A percentile compares a stretch with the other conserved stretches of the same genome.
Conservation (phyloP, 2,329 filamentous ascomycete species). For the Fonsecaea pedrosoi region DNA sequence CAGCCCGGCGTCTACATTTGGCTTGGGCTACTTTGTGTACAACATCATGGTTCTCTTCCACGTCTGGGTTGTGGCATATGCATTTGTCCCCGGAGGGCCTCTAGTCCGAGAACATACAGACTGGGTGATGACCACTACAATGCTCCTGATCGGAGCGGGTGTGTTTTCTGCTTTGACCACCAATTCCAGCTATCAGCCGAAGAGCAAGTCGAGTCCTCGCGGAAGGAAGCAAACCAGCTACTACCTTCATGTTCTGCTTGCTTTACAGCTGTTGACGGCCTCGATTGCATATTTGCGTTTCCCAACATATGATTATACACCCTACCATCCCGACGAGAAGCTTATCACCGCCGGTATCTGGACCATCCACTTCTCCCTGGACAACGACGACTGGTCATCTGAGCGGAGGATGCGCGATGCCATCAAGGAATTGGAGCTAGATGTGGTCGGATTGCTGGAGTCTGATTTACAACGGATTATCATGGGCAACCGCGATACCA, state of each 20-base stretch:
- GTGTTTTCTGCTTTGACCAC: slow-evolving; percentile 71
- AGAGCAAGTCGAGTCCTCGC: slow-evolving; percentile 48
- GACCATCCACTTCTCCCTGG: slow-evolving; percentile 97
- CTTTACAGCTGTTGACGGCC: slow-evolving; percentile 80
- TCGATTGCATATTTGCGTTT: slow-evolving; percentile 87
- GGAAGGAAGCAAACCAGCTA: slow-evolving; percentile 65
- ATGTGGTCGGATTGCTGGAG: slow-evolving; percentile 93
- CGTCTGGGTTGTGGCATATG: slow-evolving; percentile 97
- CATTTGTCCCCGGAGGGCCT: slow-evolving; percentile 93
- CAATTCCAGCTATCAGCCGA: slow-evolving; percentile 51
- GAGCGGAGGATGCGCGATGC: slow-evolving; percentile 92
- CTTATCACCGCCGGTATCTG: slow-evolving; percentile 94
- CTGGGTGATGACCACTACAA: slow-evolving; percentile 88
- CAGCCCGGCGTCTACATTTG: slow-evolving; percentile 80
- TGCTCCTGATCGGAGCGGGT: slow-evolving; percentile 83
- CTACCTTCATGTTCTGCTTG: slow-evolving; percentile 73
- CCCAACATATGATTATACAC: slow-evolving; percentile 87
- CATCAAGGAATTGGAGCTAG: slow-evolving; percentile 92
- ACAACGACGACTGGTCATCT: slow-evolving; percentile 99
- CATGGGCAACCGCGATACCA: slow-evolving; percentile 98
- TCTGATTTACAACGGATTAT: slow-evolving; percentile 95
- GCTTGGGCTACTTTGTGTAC: slow-evolving; percentile 86
- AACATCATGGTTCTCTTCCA: slow-evolving; percentile 96
- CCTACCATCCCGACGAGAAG: slow-evolving; percentile 87
- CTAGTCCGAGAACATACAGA: slow-evolving; percentile 93